A percentile compares a stretch with the other conserved stretches of the same genome.
phyloP scores from a whole-genome alignment of 2,329 filamentous ascomycete genomes.

The Botrytis elliptica region DNA sequence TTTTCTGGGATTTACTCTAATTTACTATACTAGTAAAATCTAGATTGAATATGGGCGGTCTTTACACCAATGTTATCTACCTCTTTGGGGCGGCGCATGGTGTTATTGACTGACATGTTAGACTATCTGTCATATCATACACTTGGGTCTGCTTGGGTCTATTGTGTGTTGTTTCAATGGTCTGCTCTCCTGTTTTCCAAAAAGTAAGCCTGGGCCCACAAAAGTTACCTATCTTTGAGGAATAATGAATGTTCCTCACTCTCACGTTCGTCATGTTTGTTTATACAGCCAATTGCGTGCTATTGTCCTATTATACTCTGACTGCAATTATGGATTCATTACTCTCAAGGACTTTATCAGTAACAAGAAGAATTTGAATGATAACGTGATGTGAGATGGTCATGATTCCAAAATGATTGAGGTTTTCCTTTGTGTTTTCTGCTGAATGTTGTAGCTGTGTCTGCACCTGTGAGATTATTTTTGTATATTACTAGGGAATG shows the following conservation, averaged over 20 bases:
- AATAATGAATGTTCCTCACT: slow-evolving; percentile 1
- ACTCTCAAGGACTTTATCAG: not conserved
- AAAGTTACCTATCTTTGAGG: slow-evolving; percentile 20
- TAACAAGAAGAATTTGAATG: not conserved
- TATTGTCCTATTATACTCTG: not conserved
- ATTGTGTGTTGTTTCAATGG: not conserved
- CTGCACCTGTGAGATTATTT: not conserved
- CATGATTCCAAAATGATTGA: not conserved
- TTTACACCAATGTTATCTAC: slow-evolving; percentile 28
- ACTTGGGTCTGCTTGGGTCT: slow-evolving; percentile 8
- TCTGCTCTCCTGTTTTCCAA: slow-evolving; percentile 3
- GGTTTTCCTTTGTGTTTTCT: not conserved
- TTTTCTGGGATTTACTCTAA: slow-evolving; percentile 6
- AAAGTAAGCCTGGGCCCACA: slow-evolving; percentile 13
- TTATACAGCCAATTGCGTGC: not conserved
- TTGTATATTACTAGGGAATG: not conserved
- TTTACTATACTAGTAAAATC: slow-evolving; percentile 23
- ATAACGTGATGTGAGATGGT: not conserved
- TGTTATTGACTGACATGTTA: slow-evolving; percentile 12
- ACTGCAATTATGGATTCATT: not conserved
- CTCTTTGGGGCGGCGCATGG: slow-evolving; percentile 15
- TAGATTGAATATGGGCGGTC: slow-evolving; percentile 36
- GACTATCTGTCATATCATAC: slow-evolving; percentile 13
- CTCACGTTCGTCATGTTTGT: not conserved
- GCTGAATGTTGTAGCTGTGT: not conserved